phyloP scores from a whole-genome alignment of 1,284 basidiomycete genomes.

The Fomitiporia mediterranea region DNA sequence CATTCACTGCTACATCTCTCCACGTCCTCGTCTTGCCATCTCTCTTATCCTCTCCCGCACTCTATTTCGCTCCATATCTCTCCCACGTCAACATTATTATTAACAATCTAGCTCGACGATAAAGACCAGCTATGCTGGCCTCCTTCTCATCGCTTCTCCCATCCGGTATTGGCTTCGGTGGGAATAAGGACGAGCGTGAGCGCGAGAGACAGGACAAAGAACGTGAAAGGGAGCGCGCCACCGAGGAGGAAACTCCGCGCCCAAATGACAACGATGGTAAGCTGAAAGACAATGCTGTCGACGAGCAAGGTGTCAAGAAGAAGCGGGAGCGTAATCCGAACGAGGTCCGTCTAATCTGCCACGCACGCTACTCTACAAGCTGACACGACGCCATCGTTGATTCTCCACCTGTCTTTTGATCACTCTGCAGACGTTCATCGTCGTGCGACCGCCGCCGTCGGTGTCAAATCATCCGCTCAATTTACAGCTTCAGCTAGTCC shows the following conservation, averaged over 20 bases:
- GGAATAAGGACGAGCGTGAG: conserved; percentile 14
- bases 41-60: neutral
- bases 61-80: too few relatives aligned
- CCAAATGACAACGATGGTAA: conserved; percentile 6
- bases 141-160: conserved; percentile 17
- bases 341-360: conserved; percentile 44
- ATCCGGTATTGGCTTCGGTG: conserved; percentile 10
- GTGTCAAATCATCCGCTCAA: conserved; percentile 86
- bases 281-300: conserved; percentile 20
- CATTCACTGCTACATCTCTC: neutral
- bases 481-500: conserved; percentile 90
- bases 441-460: conserved; percentile 80
- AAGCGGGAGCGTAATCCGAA: conserved; percentile 48
- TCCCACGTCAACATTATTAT: neutral
- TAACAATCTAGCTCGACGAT: neutral
- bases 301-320: conserved; percentile 31
- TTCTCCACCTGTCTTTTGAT: conserved; percentile 16
- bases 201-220: conserved; percentile 27
- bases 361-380: neutral
- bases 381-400: conserved; percentile 14
- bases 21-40: conserved; percentile 2
- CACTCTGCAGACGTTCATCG: conserved; percentile 67
- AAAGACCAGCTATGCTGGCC: conserved; percentile 5
- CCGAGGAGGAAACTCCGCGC: neutral
- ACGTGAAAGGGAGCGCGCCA: conserved; percentile 10